phyloP scores from a whole-genome alignment of 306 rosid species.

The Rosa multiflora region DNA sequence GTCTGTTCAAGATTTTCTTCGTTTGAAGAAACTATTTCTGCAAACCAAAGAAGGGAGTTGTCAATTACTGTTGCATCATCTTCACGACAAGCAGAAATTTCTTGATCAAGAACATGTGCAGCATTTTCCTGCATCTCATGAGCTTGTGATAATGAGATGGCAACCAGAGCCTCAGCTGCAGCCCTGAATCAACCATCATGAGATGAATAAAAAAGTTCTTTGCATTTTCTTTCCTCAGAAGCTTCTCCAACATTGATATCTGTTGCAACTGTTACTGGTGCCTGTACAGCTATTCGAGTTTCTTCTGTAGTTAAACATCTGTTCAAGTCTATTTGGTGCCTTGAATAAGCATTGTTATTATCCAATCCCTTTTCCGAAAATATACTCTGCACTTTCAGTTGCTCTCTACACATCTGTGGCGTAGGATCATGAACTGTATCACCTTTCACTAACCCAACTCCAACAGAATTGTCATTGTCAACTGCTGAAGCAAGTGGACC shows the following conservation, averaged over 20 bases:
- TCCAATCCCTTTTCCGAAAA: not conserved
- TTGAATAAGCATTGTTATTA: slow-evolving; percentile 29
- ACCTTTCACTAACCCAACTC: slow-evolving; percentile 4
- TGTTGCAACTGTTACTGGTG: slow-evolving; percentile 43
- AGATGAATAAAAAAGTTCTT: slow-evolving; percentile 30
- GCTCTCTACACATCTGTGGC: slow-evolving; percentile 4
- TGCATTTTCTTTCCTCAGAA: slow-evolving; percentile 30
- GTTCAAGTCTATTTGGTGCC: slow-evolving; percentile 72
- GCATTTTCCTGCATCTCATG: slow-evolving; percentile 16
- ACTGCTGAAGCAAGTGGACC: slow-evolving; percentile 30
- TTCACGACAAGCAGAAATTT: slow-evolving; percentile 25
- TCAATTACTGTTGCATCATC: slow-evolving; percentile 33
- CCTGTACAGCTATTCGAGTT: slow-evolving; percentile 70
- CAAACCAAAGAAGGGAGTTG: slow-evolving; percentile 62
- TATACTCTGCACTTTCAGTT: no score
- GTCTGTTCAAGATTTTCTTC: slow-evolving; percentile 27
- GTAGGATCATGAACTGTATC: slow-evolving; percentile 50
- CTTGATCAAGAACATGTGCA: not conserved
- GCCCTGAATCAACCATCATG: slow-evolving; percentile 40
- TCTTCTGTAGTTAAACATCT: slow-evolving; percentile 64
- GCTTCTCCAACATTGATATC: slow-evolving; percentile 39
- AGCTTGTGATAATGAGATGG: slow-evolving; percentile 48
- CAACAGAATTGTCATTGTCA: slow-evolving; percentile 18
- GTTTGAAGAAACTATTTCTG: slow-evolving; percentile 49
- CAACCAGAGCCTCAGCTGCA: slow-evolving; percentile 79